Percentiles rank a stretch among this genome's conserved stretches.
Evolutionary conservation across 2,329 filamentous ascomycete species (phyloP).

Genomic region (Cladosporium sp.): DNA sequence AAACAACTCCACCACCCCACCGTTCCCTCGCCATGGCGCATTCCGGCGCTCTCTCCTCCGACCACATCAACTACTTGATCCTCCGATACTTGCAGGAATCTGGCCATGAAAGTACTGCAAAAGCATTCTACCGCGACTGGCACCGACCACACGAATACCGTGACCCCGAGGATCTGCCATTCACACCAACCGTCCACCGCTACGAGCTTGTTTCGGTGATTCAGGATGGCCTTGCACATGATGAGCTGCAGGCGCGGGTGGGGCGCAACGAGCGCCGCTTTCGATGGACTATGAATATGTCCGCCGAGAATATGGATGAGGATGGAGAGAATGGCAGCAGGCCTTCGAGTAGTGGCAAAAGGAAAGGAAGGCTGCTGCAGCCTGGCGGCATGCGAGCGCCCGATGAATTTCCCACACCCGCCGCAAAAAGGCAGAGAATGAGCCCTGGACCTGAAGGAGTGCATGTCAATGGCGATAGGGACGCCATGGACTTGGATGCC

Average conservation of each 20-base stretch:
- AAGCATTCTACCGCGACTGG: constrained; percentile 60
- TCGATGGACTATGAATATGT: constrained; percentile 19
- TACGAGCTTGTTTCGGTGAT: constrained; percentile 59
- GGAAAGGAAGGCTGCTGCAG: constrained; percentile 14
- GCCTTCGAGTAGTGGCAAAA: constrained; percentile 19
- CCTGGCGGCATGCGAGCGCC: constrained; percentile 17
- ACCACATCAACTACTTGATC: constrained; percentile 67
- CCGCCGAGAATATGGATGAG: constrained; percentile 18
- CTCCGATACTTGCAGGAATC: constrained; percentile 53
- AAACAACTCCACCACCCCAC: background rate
- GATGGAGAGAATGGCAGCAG: constrained; percentile 14
- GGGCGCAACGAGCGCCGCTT: constrained; percentile 23
- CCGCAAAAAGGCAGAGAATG: constrained; percentile 30
- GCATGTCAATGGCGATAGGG: constrained; percentile 38
- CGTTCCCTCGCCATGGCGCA: constrained; percentile 29
- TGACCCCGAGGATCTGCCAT: constrained; percentile 58
- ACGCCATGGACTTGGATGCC: constrained; percentile 44
- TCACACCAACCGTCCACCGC: constrained; percentile 55
- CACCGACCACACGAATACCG: constrained; percentile 38
- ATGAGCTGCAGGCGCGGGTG: constrained; percentile 32
- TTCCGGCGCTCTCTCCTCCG: constrained; percentile 47
- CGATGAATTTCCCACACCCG: constrained; percentile 30
- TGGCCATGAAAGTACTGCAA: constrained; percentile 38
- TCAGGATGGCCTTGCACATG: constrained; percentile 57
- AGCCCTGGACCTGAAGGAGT: constrained; percentile 28